phyloP scores from a whole-genome alignment of 306 rosid species.

The Casuarina cunninghamiana region DNA sequence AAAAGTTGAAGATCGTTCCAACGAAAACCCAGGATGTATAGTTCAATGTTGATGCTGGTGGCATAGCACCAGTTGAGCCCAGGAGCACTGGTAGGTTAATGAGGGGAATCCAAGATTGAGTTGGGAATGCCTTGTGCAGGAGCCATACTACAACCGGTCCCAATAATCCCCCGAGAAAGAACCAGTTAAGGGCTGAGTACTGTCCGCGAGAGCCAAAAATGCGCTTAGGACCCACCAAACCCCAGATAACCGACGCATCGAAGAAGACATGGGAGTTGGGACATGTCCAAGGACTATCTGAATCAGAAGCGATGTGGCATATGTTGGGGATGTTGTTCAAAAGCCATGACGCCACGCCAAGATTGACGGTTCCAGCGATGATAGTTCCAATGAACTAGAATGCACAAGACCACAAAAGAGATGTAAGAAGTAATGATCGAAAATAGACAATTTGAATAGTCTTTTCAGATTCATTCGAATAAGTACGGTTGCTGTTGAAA shows the following conservation, averaged over 20 bases:
- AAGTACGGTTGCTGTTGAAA: neutral
- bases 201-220: conserved; percentile 69
- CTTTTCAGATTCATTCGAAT: neutral
- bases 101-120: conserved; percentile 67
- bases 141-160: conserved; percentile 75
- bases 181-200: conserved; percentile 75
- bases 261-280: conserved; percentile 72
- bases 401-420: neutral
- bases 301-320: conserved; percentile 50
- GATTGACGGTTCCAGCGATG: conserved; percentile 75
- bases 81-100: conserved; percentile 82
- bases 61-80: conserved; percentile 73
- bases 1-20: conserved; percentile 79
- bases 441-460: neutral
- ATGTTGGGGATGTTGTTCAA: conserved; percentile 53
- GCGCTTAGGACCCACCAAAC: conserved; percentile 67
- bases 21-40: conserved; percentile 68
- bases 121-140: conserved; percentile 63
- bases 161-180: conserved; percentile 70
- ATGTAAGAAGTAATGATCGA: neutral
- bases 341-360: conserved; percentile 82
- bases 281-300: conserved; percentile 84
- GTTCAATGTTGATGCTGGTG: conserved; percentile 83
- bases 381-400: conserved; percentile 74
- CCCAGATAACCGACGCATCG: conserved; percentile 89